These are phyloP conservation scores for Seiridium cupressi DNA, from an alignment of 2,329 filamentous ascomycete species.

Conservation along the genomic window DNA sequence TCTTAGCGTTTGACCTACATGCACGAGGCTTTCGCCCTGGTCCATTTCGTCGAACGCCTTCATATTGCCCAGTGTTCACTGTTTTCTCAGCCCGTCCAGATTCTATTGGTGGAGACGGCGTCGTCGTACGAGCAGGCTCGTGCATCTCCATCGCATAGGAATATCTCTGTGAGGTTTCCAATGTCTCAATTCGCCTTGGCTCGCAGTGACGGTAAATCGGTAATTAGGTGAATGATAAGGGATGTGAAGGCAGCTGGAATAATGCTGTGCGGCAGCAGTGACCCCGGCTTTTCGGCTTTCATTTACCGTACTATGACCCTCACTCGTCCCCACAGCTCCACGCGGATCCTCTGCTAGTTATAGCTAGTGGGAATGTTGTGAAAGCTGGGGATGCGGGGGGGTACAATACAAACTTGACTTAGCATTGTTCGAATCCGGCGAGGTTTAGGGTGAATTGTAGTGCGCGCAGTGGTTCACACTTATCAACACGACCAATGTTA, in stretches of 20 bases:
- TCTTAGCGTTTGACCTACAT: not conserved
- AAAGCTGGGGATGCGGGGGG: too few relatives aligned
- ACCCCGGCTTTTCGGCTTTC: not conserved
- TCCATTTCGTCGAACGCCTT: constrained; percentile 13
- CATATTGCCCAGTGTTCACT: not conserved
- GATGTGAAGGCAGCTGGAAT: not conserved
- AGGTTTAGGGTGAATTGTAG: too few relatives aligned
- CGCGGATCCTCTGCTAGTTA: not conserved
- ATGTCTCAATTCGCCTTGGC: too few relatives aligned
- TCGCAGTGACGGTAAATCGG: not conserved
- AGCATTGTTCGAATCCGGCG: too few relatives aligned
- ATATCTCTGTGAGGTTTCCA: too few relatives aligned
- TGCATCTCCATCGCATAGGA: not conserved
- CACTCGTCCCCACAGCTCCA: not conserved
- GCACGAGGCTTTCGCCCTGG: constrained; percentile 10
- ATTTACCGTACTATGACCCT: not conserved
- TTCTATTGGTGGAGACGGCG: not conserved
- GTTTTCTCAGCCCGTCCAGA: not conserved
- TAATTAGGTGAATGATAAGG: not conserved
- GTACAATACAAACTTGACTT: too few relatives aligned
- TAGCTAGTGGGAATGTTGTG: too few relatives aligned
- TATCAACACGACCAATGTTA: too few relatives aligned
- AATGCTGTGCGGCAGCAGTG: not conserved
- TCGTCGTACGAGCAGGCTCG: not conserved
- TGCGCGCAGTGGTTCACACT: too few relatives aligned